phyloP scores from a whole-genome alignment of 768 basidiomycete species.

The Boletus speciosus region DNA sequence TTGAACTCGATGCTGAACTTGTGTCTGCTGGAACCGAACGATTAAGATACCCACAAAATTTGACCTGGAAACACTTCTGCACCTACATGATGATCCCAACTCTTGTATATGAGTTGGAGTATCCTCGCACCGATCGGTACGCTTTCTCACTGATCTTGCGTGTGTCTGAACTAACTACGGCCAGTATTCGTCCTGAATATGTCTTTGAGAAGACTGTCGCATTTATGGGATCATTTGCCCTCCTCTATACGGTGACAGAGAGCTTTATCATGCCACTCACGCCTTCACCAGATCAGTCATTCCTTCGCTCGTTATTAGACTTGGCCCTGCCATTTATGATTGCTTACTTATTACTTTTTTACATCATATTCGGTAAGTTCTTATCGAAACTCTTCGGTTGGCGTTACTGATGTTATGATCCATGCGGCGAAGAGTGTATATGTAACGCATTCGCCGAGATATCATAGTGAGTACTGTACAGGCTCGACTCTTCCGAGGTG shows the following conservation, averaged over 20 bases:
- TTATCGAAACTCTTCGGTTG: not conserved
- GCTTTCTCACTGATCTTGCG: slow-evolving; percentile 18
- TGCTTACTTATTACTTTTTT: slow-evolving; percentile 82
- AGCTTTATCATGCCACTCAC: slow-evolving; percentile 87
- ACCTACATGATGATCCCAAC: slow-evolving; percentile 88
- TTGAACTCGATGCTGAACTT: slow-evolving; percentile 74
- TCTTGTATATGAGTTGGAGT: slow-evolving; percentile 94
- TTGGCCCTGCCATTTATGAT: slow-evolving; percentile 93
- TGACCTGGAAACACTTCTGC: slow-evolving; percentile 77
- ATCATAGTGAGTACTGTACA: slow-evolving; percentile 58
- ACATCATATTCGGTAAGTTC: slow-evolving; percentile 71
- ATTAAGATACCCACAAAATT: slow-evolving; percentile 81
- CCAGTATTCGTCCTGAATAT: slow-evolving; percentile 45
- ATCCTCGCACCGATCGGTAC: slow-evolving; percentile 83
- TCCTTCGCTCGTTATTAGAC: slow-evolving; percentile 75
- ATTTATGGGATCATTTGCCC: slow-evolving; percentile 92
- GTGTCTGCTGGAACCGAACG: slow-evolving; percentile 62
- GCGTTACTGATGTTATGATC: not conserved
- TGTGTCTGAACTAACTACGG: not conserved
- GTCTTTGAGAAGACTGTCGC: slow-evolving; percentile 65
- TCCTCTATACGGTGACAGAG: slow-evolving; percentile 92
- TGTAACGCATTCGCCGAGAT: slow-evolving; percentile 95
- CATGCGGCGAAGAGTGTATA: slow-evolving; percentile 69
- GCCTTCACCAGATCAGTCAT: slow-evolving; percentile 64
- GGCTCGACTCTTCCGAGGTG: not conserved